phyloP scores from a whole-genome alignment of 805 yeast species.

The Teunomyces lycoperdinae region DNA sequence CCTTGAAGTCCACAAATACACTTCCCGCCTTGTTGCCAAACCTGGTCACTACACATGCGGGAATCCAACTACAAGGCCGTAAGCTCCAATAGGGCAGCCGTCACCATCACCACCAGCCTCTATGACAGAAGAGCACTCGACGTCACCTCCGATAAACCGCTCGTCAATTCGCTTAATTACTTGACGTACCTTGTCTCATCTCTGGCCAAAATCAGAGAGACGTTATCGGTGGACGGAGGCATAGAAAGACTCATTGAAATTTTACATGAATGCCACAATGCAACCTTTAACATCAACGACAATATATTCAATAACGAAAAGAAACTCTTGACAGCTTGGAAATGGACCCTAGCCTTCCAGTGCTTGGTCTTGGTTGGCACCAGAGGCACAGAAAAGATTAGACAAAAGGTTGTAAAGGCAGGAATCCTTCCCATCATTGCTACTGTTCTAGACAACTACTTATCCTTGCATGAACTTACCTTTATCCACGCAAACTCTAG shows the following conservation, averaged over 20 bases:
- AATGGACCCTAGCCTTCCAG: constrained; percentile 94
- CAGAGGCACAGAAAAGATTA: constrained; percentile 82
- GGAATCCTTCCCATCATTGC: constrained; percentile 90
- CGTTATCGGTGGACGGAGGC: constrained; percentile 87
- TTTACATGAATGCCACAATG: constrained; percentile 69
- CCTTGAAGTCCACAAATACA: not conserved
- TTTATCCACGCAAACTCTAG: constrained; percentile 30
- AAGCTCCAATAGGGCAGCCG: constrained; percentile 83
- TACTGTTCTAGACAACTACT: constrained; percentile 85
- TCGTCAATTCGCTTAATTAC: constrained; percentile 88
- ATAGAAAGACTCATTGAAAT: constrained; percentile 83
- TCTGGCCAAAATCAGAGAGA: constrained; percentile 85
- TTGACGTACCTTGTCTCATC: constrained; percentile 83
- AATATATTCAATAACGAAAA: constrained; percentile 35
- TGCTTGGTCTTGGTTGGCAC: constrained; percentile 90
- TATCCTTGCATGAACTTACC: constrained; percentile 42
- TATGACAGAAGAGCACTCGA: constrained; percentile 93
- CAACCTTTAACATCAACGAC: constrained; percentile 27
- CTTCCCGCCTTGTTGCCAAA: not conserved
- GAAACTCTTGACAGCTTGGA: constrained; percentile 79
- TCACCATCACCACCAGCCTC: constrained; percentile 80
- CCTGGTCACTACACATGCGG: constrained; percentile 54
- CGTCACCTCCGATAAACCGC: constrained; percentile 82
- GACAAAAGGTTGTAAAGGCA: constrained; percentile 85
- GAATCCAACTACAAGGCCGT: constrained; percentile 84